Base-by-base conservation (phyloP, 176 grass and related monocot species). In the Hsuehochloa calcarea region DNA sequence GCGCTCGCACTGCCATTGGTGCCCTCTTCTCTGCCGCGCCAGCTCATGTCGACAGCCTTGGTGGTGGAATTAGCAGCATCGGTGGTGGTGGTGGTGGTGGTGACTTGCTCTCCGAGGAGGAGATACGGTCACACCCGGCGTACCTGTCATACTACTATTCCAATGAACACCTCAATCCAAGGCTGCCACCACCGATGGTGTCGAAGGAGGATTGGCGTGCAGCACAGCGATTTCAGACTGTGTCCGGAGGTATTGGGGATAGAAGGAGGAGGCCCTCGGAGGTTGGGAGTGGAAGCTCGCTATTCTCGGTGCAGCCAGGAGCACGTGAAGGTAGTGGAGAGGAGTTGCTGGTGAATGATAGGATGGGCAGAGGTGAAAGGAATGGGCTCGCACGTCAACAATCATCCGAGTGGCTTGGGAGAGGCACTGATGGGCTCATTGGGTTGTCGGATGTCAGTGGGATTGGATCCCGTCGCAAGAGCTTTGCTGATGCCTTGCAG, bases 401-500 rank as follows among this genome's bases (percentile, higher is more conserved):
- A 3, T 86, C 88, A 25, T 87, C 85, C 0, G 88, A 92, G 40
- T 95, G 88, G 85, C 79, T 92, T 0, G 83, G 81, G 37, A 80
- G 68, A 31, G 91, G 85, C 29, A 69, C 83, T 0, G 90, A 95
- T 87, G 92, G 85, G 44, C 85, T 95, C 72, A 87, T 90, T 10
- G 85, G 85, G 6, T 66, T 90, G 43, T 82, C 88, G 27, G 96
- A 93, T 74, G 77, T 80, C 51, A 91, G 63, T 64, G 70, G 86
- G 10, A 29, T 90, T 22, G 81, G 84, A 2, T 83, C 84, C 10
- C 86, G 66, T 23, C 84, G 88, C 70, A 98, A 95, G 91, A 98
- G 88, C 78, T 95, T 95, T 81, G 93, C 91, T 69, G 96, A 96
- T 94, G 96, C 80, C 12, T 76, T 98, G 68, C 96, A 98, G 96